Base-by-base conservation (phyloP, 2,329 filamentous ascomycete species). In the Claviceps humidiphila region DNA sequence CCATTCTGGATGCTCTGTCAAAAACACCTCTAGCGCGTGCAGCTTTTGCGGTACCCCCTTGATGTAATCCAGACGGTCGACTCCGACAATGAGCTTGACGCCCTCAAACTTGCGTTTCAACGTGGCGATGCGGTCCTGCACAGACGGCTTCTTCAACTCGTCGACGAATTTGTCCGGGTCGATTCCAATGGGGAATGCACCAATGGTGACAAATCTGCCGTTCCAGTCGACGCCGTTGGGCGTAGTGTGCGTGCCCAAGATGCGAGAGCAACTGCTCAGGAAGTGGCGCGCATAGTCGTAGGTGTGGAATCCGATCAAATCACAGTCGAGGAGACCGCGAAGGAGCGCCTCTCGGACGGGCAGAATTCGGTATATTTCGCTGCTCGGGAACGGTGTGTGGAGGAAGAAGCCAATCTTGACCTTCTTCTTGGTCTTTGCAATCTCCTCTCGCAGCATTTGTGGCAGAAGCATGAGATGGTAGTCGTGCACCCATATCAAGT, bases 221-320 rank as follows among this genome's bases (percentile, higher is more conserved):
- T 91, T 81, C 71, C 89, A 95, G 54, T 95, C 88, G 57, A 97
- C 89, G 13, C 90, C 89, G 62, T 95, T 96, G 0, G 91, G 91
- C 1, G 89, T 95, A 1, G 91, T 96, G 1, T 81, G 73, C 1
- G 85, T 81, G 57, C 78, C 80, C 45, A 96, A 76, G 59, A 97
- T 93, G 58, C 91, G 85, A n/a, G 89, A 91, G 71, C 93, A 97
- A 65, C 87, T 91, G 71, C 89, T 95, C 59, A 98, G 72, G 72
- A 97, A 98, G 70, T 98, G 93, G 50, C 93, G 81, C n/a, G 90
- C 91, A 64, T 98, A 98, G 71, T 97, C 91, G 72, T 96, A 97
- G 30, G 93, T 98, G 70, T 98, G 93, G 74, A 98, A 97, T 37
- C 93, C 93, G 64, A 97, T 89, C 54, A 98, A 74, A 66, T 97